Base-by-base conservation (phyloP, 805 yeast genomes). In the Wickerhamomyces rabaulensis region DNA sequence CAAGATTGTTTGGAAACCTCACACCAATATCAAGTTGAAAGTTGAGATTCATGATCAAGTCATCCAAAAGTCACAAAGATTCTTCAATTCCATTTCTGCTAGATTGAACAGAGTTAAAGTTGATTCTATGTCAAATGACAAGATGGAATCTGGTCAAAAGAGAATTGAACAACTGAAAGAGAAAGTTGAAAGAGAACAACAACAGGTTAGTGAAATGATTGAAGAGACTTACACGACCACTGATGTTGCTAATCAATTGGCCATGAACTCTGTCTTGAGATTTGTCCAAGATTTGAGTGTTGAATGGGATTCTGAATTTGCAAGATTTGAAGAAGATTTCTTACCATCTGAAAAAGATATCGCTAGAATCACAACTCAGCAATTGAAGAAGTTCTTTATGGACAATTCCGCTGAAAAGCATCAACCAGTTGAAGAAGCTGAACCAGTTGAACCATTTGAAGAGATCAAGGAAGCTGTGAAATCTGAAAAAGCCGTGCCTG, bases 281-380 rank as follows among this genome's bases (percentile, higher is more conserved):
- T 76, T 76, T 31, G 71, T 92, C 16, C 97, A 92, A 58, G 90
- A 85, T 47, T 67, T 82, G 25, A 91, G 95, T 3, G 90, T 88
- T 20, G 77, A 73, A 37, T 94, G 98, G 98, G 96, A 92, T 64
- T 56, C 66, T 20, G 95, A 84, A 47, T 90, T 94, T 57, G 75
- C 79, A 33, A 85, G 79, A 8, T 92, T 94, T 67, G 97, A 87
- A 49, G 75, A 75, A 39, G 74, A 74, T 19, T 94, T 77, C 60
- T 74, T 92, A 49, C 98, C 98, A 1, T 81, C 95, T 9, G 98
- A 94, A 63, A 87, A 84, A 57, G 99, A 94, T 73, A 87, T 94
- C 54, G 82, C 95, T 6, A 75, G 88, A 52, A 87, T 94, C 39
- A 91, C 99, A 2, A 86, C 96, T 4, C 83, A 84, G 55, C 98